Conservation (phyloP, 1,284 basidiomycete genomes). For the Athelia sp. region DNA sequence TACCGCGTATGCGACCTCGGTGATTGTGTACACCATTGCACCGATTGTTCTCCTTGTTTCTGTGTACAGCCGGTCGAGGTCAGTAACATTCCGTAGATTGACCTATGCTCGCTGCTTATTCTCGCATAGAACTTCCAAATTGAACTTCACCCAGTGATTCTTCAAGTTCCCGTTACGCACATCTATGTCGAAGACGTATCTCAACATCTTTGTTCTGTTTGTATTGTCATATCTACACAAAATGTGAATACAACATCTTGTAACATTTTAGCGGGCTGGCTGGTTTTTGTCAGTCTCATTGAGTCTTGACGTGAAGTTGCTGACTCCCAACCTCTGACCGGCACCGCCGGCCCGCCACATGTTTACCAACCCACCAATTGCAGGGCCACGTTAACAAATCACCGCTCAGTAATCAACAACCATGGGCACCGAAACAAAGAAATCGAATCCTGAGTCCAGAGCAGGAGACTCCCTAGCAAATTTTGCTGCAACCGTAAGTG, state of each 20-base stretch:
- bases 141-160: constrained; percentile 33
- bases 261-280: too few species aligned
- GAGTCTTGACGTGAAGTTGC: too few species aligned
- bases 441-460: constrained; percentile 18
- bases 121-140: constrained; percentile 39
- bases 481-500: constrained; percentile 14
- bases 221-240: too few species aligned
- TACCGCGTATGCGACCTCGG: constrained; percentile 32
- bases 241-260: too few species aligned
- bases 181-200: too few species aligned
- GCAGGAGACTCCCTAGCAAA: constrained; percentile 15
- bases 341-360: too few species aligned
- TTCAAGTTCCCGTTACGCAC: too few species aligned
- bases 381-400: too few species aligned
- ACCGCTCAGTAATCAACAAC: not conserved
- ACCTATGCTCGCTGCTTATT: constrained; percentile 2
- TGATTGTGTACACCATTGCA: constrained; percentile 49
- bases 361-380: too few species aligned
- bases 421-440: not conserved
- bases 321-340: too few species aligned
- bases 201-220: too few species aligned
- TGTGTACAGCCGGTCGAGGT: constrained; percentile 44
- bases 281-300: too few species aligned
- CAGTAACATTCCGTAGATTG: constrained; percentile 11
- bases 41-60: constrained; percentile 38